phyloP scores from a whole-genome alignment of 2,329 filamentous ascomycete genomes.

The Coniochaeta prunicola region DNA sequence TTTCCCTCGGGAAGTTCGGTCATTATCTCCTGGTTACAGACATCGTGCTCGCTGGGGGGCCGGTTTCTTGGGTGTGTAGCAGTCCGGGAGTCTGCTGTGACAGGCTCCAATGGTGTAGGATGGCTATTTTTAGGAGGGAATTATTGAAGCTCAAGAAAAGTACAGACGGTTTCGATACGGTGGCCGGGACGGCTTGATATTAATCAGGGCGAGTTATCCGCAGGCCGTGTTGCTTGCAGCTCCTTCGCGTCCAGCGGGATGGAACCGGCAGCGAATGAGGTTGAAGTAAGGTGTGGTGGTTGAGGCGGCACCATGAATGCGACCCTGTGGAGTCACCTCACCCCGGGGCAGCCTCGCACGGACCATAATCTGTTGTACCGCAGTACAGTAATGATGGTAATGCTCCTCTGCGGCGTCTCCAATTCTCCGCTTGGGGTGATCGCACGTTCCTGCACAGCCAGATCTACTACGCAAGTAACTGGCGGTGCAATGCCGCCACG shows the following conservation, averaged over 20 bases:
- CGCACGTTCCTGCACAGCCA: neutral
- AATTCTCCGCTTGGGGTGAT: too few species aligned
- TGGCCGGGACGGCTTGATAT: neutral
- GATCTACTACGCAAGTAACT: neutral
- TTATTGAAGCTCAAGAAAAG: neutral
- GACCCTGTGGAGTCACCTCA: neutral
- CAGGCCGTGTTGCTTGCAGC: slow-evolving; percentile 1
- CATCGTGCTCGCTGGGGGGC: neutral
- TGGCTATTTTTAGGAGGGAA: neutral
- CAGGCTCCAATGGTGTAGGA: neutral
- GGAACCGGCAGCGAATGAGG: slow-evolving; percentile 1
- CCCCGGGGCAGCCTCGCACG: neutral
- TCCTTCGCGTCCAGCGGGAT: neutral
- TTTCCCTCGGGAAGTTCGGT: neutral
- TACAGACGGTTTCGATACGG: neutral
- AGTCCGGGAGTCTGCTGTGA: neutral
- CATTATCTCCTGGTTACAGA: neutral
- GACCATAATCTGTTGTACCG: too few species aligned
- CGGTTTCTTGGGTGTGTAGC: neutral
- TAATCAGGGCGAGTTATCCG: neutral
- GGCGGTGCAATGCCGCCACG: neutral
- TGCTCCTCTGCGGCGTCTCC: too few species aligned
- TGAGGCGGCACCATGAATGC: neutral
- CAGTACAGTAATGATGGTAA: too few species aligned
- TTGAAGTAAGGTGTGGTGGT: slow-evolving; percentile 1